Conservation (phyloP, 2,329 filamentous ascomycete genomes). For the Metarhizium robertsii region DNA sequence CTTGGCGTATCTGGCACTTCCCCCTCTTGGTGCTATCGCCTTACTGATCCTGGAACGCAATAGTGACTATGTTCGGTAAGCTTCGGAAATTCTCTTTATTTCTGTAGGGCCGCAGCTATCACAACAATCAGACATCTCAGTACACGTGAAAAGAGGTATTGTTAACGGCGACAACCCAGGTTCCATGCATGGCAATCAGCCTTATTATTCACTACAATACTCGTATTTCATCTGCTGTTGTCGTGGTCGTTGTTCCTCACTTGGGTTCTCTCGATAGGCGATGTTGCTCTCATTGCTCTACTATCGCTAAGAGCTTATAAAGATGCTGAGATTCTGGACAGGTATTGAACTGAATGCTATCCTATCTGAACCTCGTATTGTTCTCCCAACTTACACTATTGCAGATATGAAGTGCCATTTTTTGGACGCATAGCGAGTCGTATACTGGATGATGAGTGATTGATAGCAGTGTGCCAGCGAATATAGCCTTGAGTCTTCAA, state of each 20-base stretch:
- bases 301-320: slow-evolving; percentile 72
- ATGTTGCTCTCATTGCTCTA: slow-evolving; percentile 67
- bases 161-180: slow-evolving; percentile 32
- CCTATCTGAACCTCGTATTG: background rate
- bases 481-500: background rate
- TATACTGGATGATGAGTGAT: slow-evolving; percentile 75
- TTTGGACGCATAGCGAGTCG: slow-evolving; percentile 79
- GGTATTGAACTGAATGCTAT: slow-evolving; percentile 33
- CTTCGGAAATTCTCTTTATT: background rate
- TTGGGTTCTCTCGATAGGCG: slow-evolving; percentile 71
- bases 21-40: slow-evolving; percentile 77
- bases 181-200: slow-evolving; percentile 97
- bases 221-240: slow-evolving; percentile 76
- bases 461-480: background rate
- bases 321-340: slow-evolving; percentile 62
- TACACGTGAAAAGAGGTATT: background rate
- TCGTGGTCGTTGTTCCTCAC: slow-evolving; percentile 76
- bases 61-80: slow-evolving; percentile 90
- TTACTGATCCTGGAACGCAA: slow-evolving; percentile 83
- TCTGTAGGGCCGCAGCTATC: background rate
- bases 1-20: slow-evolving; percentile 76
- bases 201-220: slow-evolving; percentile 65
- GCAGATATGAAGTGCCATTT: slow-evolving; percentile 75
- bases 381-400: background rate
- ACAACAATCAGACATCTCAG: background rate